These are phyloP conservation scores for Paulownia fortunei DNA, from an alignment of 257 asterid genomes.

Conservation along the genomic window DNA sequence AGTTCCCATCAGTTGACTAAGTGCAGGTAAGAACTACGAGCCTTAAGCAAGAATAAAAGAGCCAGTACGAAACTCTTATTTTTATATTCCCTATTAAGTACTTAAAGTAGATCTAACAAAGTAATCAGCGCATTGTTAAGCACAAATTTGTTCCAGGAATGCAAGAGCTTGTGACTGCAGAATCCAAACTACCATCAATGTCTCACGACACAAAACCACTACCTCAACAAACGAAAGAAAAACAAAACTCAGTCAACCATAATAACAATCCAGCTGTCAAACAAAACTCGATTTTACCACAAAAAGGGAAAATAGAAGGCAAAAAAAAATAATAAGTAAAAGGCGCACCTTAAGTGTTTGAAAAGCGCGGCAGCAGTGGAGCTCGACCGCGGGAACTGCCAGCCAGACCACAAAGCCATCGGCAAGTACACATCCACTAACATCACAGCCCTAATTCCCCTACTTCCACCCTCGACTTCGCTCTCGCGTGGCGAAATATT, in stretches of 20 bases:
- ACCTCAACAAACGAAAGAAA: slow-evolving; percentile 6
- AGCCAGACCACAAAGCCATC: slow-evolving; percentile 71
- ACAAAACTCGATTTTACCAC: background rate
- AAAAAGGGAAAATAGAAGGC: background rate
- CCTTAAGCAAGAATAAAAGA: background rate
- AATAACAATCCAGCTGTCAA: slow-evolving; percentile 26
- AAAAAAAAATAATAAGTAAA: background rate
- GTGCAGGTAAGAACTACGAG: background rate
- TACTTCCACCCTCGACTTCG: slow-evolving; percentile 31
- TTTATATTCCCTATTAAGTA: background rate
- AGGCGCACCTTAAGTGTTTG: slow-evolving; percentile 73
- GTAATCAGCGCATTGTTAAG: background rate
- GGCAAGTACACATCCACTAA: slow-evolving; percentile 90
- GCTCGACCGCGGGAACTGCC: slow-evolving; percentile 83
- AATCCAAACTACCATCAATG: background rate
- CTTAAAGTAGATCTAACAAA: background rate
- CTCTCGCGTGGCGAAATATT: slow-evolving; percentile 34
- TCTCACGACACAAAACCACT: slow-evolving; percentile 10
- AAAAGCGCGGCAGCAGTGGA: slow-evolving; percentile 70
- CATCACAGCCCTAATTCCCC: slow-evolving; percentile 67
- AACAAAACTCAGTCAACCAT: background rate
- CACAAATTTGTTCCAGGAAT: background rate
- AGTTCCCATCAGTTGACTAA: background rate
- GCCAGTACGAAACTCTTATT: background rate
- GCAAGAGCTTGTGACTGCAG: background rate